Evolutionary conservation across 2,329 filamentous ascomycete species (phyloP).

Genomic region (Leptodontidium sp.): DNA sequence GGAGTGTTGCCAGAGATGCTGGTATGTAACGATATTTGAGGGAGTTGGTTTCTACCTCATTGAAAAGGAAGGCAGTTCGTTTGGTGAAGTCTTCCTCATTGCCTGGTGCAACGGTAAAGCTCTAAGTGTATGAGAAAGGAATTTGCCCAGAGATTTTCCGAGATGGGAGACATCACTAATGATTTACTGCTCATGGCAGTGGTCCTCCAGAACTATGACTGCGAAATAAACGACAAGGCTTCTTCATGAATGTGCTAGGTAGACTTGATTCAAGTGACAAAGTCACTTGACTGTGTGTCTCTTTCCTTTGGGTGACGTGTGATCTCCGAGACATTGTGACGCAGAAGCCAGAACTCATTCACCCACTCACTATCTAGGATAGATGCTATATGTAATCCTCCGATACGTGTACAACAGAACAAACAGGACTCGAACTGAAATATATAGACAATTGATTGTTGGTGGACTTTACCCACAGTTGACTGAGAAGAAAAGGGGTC

Average conservation of each 20-base stretch:
- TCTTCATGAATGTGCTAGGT: neutral
- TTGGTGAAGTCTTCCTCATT: no score
- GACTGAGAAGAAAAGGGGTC: neutral
- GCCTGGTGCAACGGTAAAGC: no score
- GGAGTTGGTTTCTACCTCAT: no score
- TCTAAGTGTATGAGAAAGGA: no score
- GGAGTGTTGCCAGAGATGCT: no score
- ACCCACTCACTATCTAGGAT: neutral
- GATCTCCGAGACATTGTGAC: constrained; percentile 2
- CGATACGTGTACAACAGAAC: neutral
- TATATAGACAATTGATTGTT: neutral
- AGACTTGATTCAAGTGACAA: neutral
- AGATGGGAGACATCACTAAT: no score
- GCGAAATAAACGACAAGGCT: no score
- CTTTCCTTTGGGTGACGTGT: neutral
- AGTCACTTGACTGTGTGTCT: constrained; percentile 1
- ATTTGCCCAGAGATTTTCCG: no score
- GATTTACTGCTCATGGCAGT: no score
- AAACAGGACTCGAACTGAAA: neutral
- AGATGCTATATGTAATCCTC: neutral
- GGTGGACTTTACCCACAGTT: neutral
- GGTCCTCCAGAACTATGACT: no score
- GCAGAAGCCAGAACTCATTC: neutral
- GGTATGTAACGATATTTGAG: no score
- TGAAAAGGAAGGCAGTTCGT: no score